A percentile compares a stretch with the other conserved stretches of the same genome.
phyloP scores from a whole-genome alignment of 768 basidiomycete species.

The Amanita rubescens region DNA sequence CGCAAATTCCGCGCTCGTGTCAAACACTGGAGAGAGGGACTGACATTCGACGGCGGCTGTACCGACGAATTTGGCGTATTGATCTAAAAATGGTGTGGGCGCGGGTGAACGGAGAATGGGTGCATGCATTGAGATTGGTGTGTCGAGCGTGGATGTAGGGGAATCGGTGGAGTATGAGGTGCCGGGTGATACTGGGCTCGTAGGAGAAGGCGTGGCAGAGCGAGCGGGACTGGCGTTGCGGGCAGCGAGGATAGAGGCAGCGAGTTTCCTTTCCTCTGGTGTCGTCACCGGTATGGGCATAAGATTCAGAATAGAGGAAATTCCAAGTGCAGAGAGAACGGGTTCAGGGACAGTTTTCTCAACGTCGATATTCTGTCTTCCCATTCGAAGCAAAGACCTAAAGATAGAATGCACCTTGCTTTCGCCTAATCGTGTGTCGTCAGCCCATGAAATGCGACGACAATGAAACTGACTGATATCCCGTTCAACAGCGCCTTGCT shows the following conservation, averaged over 20 bases:
- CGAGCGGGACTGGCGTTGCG: not conserved
- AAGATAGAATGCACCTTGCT: not conserved
- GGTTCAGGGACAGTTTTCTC: too few species aligned
- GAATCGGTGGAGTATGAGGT: not conserved
- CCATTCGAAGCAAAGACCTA: not conserved
- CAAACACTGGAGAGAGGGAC: not conserved
- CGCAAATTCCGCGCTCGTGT: not conserved
- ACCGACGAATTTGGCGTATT: not conserved
- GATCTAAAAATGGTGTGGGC: not conserved
- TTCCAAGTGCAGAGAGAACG: not conserved
- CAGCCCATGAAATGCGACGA: not conserved
- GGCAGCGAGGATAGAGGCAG: constrained; percentile 2
- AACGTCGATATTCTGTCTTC: not conserved
- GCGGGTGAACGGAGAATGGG: not conserved
- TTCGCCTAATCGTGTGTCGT: not conserved
- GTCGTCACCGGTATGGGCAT: constrained; percentile 5
- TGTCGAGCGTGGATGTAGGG: not conserved
- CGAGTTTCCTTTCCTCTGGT: not conserved
- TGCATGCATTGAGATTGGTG: not conserved
- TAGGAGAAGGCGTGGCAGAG: not conserved
- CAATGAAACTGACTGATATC: not conserved
- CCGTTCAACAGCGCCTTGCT: too few species aligned
- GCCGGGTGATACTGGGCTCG: not conserved
- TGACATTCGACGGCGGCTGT: not conserved
- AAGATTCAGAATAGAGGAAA: constrained; percentile 2